A percentile compares a stretch with the other conserved stretches of the same genome.
These are phyloP conservation scores for Neospermospora avenae DNA, from an alignment of 2,329 filamentous ascomycete genomes.

Conservation along the genomic window DNA sequence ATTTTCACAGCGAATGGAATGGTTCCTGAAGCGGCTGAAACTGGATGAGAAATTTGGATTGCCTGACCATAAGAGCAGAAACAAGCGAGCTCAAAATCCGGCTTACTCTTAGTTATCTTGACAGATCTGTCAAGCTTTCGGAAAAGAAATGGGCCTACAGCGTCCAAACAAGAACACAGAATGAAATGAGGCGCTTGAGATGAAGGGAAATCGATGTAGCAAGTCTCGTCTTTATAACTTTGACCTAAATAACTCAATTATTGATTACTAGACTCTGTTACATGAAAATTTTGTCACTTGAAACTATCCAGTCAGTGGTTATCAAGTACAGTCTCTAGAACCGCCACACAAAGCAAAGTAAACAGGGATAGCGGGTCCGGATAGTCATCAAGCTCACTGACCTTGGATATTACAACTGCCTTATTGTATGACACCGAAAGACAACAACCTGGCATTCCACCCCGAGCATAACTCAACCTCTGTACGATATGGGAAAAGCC, in stretches of 20 bases:
- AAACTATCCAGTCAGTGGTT: neutral
- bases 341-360: neutral
- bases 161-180: neutral
- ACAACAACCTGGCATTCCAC: neutral
- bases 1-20: constrained; percentile 24
- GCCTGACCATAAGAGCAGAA: constrained; percentile 14
- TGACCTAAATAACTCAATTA: neutral
- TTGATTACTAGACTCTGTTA: neutral
- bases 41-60: constrained; percentile 20
- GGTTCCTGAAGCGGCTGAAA: constrained; percentile 22
- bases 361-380: neutral
- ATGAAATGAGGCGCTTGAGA: neutral
- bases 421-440: neutral
- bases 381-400: neutral
- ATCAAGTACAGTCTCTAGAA: neutral
- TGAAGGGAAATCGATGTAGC: neutral
- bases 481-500: neutral
- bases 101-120: neutral
- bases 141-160: neutral
- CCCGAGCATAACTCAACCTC: neutral
- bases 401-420: neutral
- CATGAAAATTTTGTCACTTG: neutral
- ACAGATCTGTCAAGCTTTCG: neutral
- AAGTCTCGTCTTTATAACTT: neutral
- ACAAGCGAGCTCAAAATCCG: neutral